Evolutionary conservation across 257 asterid genomes (phyloP), one percentile per base, ranked within the genome.

Genomic region (Cordia subcordata): DNA sequence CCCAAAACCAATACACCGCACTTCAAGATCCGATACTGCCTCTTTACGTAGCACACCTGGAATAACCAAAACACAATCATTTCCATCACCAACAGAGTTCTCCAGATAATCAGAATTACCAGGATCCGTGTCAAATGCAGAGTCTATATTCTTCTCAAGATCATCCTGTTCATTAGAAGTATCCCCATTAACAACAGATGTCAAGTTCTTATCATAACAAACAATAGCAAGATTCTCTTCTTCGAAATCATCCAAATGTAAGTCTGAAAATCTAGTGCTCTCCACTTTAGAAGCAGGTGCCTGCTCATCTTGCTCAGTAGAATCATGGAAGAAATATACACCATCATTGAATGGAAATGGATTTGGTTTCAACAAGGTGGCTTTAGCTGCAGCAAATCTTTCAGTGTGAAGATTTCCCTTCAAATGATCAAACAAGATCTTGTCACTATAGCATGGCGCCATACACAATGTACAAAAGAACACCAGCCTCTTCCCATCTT

Each of bases 321-420:
- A 16, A 73, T 75, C 82, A 66, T 76, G 71, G 64, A 91, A 91
- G 85, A 91, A 86, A 75, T 85, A 72, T 37, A 85, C 87, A 35
- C 98, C 98, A 68, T 91, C 98, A 47, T 68, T 80, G 58, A 91
- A 91, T 1, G 98, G 98, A 92, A 95, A 91, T 0, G 95, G 98
- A 63, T 91, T 91, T n/a, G 84, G 76, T 71, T 88, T 91, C 67
- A 88, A 58, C 80, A 91, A 69, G 3, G 96, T 91, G 55, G 75
- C 77, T 63, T 84, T 81, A 19, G 95, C 94, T 57, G 88, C 73
- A 47, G 85, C 86, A 55, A 76, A 80, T 72, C 82, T 85, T 81
- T 76, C 84, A 4, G 80, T 38, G 63, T 91, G 98, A n/a, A 77
- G 73, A 70, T 62, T 84, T 33, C 98, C 98, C 17, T 76, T 85